phyloP scores from a whole-genome alignment of 2,329 filamentous ascomycete species.

The Pseudogymnoascus sp. region DNA sequence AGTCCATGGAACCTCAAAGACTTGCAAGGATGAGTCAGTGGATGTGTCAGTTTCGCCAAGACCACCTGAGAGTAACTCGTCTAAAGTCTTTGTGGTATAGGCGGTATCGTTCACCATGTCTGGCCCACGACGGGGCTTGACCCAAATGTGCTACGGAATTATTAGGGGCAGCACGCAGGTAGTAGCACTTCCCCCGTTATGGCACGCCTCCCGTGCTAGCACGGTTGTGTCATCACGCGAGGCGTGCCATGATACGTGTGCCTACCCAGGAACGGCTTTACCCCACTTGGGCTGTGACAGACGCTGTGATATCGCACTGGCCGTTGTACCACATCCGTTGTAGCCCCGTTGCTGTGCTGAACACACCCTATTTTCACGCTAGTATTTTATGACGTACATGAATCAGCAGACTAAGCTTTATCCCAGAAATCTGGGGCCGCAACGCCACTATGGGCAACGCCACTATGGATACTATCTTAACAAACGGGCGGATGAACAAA shows the following conservation, averaged over 20 bases:
- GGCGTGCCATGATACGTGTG: not conserved
- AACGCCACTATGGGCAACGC: too few species aligned
- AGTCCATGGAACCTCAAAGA: not conserved
- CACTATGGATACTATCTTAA: not conserved
- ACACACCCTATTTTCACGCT: not conserved
- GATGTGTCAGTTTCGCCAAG: too few species aligned
- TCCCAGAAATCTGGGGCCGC: not conserved
- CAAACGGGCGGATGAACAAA: not conserved
- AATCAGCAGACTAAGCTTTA: not conserved
- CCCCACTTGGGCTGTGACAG: not conserved
- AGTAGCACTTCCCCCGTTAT: not conserved
- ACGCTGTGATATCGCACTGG: not conserved
- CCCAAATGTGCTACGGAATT: slow-evolving; percentile 11
- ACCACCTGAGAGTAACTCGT: too few species aligned
- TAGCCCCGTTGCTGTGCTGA: not conserved
- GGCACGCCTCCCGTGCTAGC: not conserved
- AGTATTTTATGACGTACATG: not conserved
- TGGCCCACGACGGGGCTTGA: slow-evolving; percentile 25
- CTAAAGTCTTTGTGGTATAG: too few species aligned
- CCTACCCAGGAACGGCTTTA: not conserved
- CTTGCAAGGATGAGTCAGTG: too few species aligned
- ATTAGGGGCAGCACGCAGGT: not conserved
- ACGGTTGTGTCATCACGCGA: not conserved
- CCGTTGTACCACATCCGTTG: not conserved
- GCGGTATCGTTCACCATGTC: not conserved